Base-by-base conservation (phyloP, 768 basidiomycete genomes). In the Infundibulicybe gibba region DNA sequence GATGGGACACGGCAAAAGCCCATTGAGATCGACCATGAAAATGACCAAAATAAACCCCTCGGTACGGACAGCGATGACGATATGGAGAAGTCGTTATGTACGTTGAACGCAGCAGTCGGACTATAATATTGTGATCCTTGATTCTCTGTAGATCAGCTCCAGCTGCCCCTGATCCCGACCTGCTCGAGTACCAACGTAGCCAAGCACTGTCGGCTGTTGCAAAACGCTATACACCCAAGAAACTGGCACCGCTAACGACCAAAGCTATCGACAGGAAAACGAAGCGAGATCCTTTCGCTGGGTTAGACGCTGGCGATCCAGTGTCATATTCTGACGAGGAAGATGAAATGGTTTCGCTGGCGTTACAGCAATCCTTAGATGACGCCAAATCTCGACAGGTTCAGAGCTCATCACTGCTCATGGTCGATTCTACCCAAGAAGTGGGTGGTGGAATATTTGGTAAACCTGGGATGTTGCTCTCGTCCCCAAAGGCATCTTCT, bases 1-100 rank as follows among this genome's bases (percentile, higher is more conserved):
- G 80, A 89, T 43, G 93, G 94, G 14, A 90, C 89, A 6, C 75
- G 74, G 48, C 75, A 81, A 41, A 91, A 90, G 53, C 94, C 94
- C 5, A 97, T 97, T 48, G 78, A 84, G 45, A 79, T 97, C 46
- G 91, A 94, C 57, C 76, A 77, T 34, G 81, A 85, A n/a, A 64
- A 70, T 13, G 55, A 59, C 13, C 47, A 62, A 37, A 58, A 52
- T 40, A 48, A 62, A 37, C 58, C 52, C 39, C 56, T 60, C 32
- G 56, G 66, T 45, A 64, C 64, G 34, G 61, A 66, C 53, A 79
- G 78, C 45, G 70, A 67, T 11, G 74, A 69, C 55, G 90, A 85
- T 48, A 94, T 90, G 89, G 92, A 59, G 86, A 91, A 61, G 81
- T 90, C 17, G 55, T 62, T 44, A 82, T 89, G 90, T 87, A 66